Evolutionary conservation across 2,329 filamentous ascomycete genomes (phyloP), one percentile per base, ranked within the genome.

Genomic region (Emergomyces orientalis): DNA sequence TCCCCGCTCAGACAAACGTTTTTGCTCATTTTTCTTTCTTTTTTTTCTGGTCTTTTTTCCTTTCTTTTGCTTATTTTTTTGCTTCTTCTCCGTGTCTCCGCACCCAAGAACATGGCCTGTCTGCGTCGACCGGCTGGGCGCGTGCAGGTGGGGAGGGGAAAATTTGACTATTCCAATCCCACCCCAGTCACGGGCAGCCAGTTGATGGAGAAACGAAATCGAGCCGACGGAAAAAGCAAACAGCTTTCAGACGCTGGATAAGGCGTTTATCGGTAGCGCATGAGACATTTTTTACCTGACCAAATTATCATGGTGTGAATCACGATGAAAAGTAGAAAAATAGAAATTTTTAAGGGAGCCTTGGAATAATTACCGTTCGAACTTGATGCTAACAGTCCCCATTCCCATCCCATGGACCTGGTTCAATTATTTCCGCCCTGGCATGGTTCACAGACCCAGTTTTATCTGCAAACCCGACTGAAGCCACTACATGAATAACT

Each of bases 321-420:
- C 5, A 56, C 9, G 34, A 39, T 3, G n/a, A 56, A 58, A 58
- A 58, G 8, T 43, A n/a, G 13, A 32, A 41, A 22, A 25, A 8
- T 22, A 9, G 4, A 52, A 30, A 32, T 9, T 19, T 14, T 32
- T 17, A 8, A 9, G 25, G 27, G 30, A 32, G n/a, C 43, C 43
- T 9, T 45, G 43, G 43, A 19, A 58, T 9, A 58, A 43, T 58
- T 22, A n/a, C 17, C 22, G 37, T 30, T 58, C 11, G 22, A 19
- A 58, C 32, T n/a, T 34, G 54, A 27, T 25, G 4, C 37, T 41
- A 11, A 55, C 2, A 34, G 7, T 22, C 39, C 39, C 17, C 11
- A 43, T 30, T 58, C 34, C 54, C 39, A 58, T 58, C 39, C 55
- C 37, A 27, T 43, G 55, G 55, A 27, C 55, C 55, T n/a, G n/a